A percentile compares a stretch with the other conserved stretches of the same genome.
phyloP scores from a whole-genome alignment of 2,329 filamentous ascomycete species.

The Akanthomyces uredinophilus region DNA sequence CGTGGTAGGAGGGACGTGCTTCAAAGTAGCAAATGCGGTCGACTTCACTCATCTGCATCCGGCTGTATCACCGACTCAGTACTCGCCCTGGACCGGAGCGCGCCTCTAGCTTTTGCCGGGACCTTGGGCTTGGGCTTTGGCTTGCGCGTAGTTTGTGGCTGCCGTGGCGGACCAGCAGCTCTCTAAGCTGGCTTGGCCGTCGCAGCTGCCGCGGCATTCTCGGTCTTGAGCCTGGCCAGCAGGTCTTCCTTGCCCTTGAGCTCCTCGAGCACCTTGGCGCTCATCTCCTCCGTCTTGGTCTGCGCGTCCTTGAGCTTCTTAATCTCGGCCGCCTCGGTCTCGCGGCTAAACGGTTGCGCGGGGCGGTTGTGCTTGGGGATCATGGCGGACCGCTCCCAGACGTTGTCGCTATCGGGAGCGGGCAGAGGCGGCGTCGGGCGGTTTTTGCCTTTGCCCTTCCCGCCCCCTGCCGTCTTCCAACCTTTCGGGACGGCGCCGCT shows the following conservation, averaged over 20 bases:
- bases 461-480: constrained; percentile 33
- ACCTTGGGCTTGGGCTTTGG: constrained; percentile 2
- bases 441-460: constrained; percentile 47
- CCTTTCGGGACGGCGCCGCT: constrained; percentile 56
- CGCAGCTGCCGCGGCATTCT: constrained; percentile 42
- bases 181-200: constrained; percentile 27
- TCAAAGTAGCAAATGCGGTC: neutral
- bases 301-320: constrained; percentile 59
- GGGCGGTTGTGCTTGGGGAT: constrained; percentile 64
- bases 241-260: constrained; percentile 61
- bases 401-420: constrained; percentile 39
- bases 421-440: constrained; percentile 35
- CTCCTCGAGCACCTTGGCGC: constrained; percentile 52
- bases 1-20: too few species aligned
- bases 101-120: neutral
- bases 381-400: constrained; percentile 66
- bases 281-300: constrained; percentile 57
- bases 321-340: constrained; percentile 61
- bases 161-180: constrained; percentile 3
- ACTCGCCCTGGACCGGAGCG: neutral
- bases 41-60: neutral
- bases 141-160: constrained; percentile 1
- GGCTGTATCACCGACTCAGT: neutral
- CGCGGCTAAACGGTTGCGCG: constrained; percentile 66
- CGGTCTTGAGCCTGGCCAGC: constrained; percentile 56